Base-by-base conservation (phyloP, 257 asterid species). In the Solanum neorickii region DNA sequence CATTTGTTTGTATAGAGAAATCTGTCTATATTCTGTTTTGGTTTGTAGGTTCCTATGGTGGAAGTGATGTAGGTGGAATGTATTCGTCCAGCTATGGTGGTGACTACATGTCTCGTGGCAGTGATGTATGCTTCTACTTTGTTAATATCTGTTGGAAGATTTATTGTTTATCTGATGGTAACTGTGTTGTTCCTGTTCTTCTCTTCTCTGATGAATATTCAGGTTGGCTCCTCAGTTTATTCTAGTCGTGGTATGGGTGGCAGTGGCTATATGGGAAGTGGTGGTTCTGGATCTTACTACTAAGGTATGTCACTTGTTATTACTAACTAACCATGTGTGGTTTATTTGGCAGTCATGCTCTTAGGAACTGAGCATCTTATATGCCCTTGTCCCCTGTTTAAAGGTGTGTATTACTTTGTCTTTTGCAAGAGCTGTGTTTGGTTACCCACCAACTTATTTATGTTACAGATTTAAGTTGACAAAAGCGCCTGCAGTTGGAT, bases 241-340 rank as follows among this genome's bases (percentile, higher is more conserved):
- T 91, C 98, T 42, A 92, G 97, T 31, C 98, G 98, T 41, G 92
- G 94, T 83, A 73, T 93, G 86, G 93, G 98, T 88, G 94, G 98
- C 69, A 90, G 90, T 84, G 92, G 95, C 89, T 97, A 94, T 82
- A 93, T 95, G 98, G 96, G 98, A 82, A 92, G 97, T 85, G 90
- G 96, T 89, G 93, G 97, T 87, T 95, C 99, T 66, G 94, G 98
- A 86, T 94, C 98, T 23, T 96, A 96, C 88, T 95, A 96, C 90
- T 96, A 89, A 96, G 98, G 97, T 72, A 33, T 49, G 85, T 49
- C 85, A 27, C 85, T 49, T 82, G 21, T 49, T 82, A 31, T 82
- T 49, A 20, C 44, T 33, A 31, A 18, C 41, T 33, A 31, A 18
- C 41, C 85, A 76, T 76, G 44, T 82, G 42, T 82, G 41, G 41